Base-by-base conservation (phyloP, 1,284 basidiomycete species). In the Thecaphora frezii region DNA sequence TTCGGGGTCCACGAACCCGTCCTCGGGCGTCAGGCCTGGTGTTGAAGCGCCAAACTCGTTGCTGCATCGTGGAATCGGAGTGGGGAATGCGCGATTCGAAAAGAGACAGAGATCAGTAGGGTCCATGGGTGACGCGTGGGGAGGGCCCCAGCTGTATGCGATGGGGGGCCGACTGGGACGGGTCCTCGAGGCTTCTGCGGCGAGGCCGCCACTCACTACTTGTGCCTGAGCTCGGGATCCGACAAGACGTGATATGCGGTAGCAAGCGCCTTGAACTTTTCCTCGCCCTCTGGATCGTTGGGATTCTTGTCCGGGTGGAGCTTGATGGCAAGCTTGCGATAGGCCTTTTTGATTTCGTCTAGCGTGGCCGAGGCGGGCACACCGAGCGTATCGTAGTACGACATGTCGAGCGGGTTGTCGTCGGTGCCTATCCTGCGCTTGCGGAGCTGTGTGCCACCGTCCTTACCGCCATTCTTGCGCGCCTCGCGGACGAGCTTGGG, bases 291-390 rank as follows among this genome's bases (percentile, higher is more conserved):
- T 0, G 92, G 91, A 80, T 97, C 92, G 74, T 92, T 88, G 0
- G 89, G 89, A 77, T 97, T 97, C 85, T 97, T 84, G 66, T 85
- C 83, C 1, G 83, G 83, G 68, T 84, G 83, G 42, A 83, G 88
- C 81, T 94, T 94, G 81, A 97, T 96, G 2, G 94, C 94, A 48
- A 96, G 83, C 19, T 93, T 87, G 46, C 93, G 86, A 81, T 98
- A 98, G 2, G 94, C 90, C 80, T 93, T 96, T 83, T 97, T 97
- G 78, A 98, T 86, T 55, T 94, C 90, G 14, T 91, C 90, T 2
- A 85, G 84, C 16, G 88, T 88, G 5, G 90, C 90, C 53, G 85
- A 84, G 14, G 89, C 83, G 0, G 87, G 80, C 0, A 94, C 84
- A 5, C 89, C 89, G 3, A 94, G 83, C 26, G 89, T 83, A 74